Conservation (phyloP, 108 stramenopile genomes). For the Pseudonitzschia multiseries region DNA sequence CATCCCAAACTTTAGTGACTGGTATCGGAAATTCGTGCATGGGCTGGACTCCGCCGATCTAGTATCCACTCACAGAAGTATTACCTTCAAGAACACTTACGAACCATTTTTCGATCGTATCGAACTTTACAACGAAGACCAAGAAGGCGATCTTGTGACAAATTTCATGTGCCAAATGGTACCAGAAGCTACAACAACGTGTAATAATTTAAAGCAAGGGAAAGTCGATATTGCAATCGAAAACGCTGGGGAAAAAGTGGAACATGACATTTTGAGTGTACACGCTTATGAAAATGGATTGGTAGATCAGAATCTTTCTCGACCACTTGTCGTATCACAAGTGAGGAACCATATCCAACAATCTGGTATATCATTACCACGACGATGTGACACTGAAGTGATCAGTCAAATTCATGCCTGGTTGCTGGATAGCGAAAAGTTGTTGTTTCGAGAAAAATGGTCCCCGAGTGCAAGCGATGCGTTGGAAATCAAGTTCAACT, state of each 20-base stretch:
- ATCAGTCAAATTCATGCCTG: neutral
- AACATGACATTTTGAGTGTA: conserved; percentile 12
- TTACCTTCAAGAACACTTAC: neutral
- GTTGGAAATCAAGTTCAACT: neutral
- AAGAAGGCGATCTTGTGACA: conserved; percentile 14
- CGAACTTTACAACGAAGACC: neutral
- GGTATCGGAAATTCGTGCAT: neutral
- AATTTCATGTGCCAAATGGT: conserved; percentile 22
- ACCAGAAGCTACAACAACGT: conserved; percentile 2
- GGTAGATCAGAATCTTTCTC: neutral
- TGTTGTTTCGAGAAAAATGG: neutral
- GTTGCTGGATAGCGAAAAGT: conserved; percentile 5
- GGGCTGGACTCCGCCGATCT: neutral
- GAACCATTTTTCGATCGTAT: neutral
- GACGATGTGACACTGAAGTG: neutral
- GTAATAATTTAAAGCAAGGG: conserved; percentile 4
- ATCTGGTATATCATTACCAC: neutral
- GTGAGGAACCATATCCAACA: neutral
- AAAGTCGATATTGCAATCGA: neutral
- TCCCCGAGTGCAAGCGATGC: neutral
- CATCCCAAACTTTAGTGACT: neutral
- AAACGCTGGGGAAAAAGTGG: neutral
- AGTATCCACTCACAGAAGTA: neutral
- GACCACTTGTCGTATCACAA: neutral
- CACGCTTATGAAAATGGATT: conserved; percentile 5